Evolutionary conservation across 306 rosid species (phyloP).

Genomic region (Sesbania bispinosa): DNA sequence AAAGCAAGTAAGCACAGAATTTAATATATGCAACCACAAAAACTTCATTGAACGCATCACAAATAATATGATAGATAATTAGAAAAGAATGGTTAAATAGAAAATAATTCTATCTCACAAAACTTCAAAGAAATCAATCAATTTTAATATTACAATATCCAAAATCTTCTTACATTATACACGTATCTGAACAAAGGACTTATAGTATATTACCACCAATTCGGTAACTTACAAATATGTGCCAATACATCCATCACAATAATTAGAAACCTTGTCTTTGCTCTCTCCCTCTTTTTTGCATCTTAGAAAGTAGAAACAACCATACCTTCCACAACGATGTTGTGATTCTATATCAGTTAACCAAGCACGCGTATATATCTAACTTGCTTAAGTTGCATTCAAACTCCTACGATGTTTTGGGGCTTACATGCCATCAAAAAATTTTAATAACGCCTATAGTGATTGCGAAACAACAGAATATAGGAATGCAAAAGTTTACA

Average conservation of each 20-base stretch:
- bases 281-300: background rate
- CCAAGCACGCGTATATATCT: slow-evolving; percentile 22
- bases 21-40: background rate
- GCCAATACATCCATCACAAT: background rate
- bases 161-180: slow-evolving; percentile 2
- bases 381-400: slow-evolving; percentile 18
- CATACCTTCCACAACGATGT: background rate
- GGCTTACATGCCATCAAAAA: background rate
- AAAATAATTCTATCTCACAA: background rate
- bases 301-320: no score
- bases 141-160: slow-evolving; percentile 19
- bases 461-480: slow-evolving; percentile 20
- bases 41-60: background rate
- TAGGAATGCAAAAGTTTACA: slow-evolving; percentile 16
- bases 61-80: background rate
- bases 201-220: slow-evolving; percentile 11
- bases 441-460: background rate
- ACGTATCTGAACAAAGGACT: slow-evolving; percentile 11
- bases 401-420: background rate
- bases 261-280: background rate
- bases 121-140: background rate
- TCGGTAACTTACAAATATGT: slow-evolving; percentile 1
- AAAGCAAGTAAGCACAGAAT: background rate
- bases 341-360: slow-evolving; percentile 13
- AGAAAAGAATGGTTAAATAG: background rate